These are phyloP conservation scores for Hirsutella minnesotensis DNA, from an alignment of 2,329 filamentous ascomycete genomes.

Conservation along the genomic window DNA sequence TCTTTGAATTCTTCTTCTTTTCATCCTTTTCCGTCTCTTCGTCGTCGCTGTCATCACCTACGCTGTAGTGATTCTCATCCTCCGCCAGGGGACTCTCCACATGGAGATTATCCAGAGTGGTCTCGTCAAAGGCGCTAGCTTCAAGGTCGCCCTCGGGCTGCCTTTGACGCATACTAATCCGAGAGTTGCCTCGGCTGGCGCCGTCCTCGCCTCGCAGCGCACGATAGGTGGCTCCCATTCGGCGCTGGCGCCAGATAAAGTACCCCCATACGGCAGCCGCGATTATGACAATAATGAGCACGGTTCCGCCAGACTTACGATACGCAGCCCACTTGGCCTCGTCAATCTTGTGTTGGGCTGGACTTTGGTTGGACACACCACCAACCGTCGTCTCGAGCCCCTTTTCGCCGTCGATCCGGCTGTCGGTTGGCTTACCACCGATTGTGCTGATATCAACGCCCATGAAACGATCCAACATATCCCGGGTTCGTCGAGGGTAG, in stretches of 20 bases:
- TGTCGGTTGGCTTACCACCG: slow-evolving; percentile 68
- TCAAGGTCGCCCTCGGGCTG: slow-evolving; percentile 42
- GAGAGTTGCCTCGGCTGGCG: slow-evolving; percentile 18
- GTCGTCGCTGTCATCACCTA: slow-evolving; percentile 46
- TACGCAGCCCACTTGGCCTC: slow-evolving; percentile 84
- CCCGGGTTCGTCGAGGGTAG: slow-evolving; percentile 70
- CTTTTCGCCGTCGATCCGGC: slow-evolving; percentile 75
- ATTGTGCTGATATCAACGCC: slow-evolving; percentile 82
- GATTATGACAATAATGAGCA: slow-evolving; percentile 69
- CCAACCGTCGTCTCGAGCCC: slow-evolving; percentile 67
- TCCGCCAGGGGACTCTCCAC: slow-evolving; percentile 30
- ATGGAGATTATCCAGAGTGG: slow-evolving; percentile 50
- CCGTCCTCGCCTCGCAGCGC: slow-evolving; percentile 31
- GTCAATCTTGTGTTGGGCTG: slow-evolving; percentile 56
- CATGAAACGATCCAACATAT: slow-evolving; percentile 98
- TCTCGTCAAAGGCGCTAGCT: slow-evolving; percentile 54
- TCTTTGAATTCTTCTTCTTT: slow-evolving; percentile 2
- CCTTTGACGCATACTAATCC: slow-evolving; percentile 36
- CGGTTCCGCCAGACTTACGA: slow-evolving; percentile 74
- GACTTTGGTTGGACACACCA: slow-evolving; percentile 43
- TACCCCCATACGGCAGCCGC: slow-evolving; percentile 66
- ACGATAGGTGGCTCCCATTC: slow-evolving; percentile 42
- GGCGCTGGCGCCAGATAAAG: slow-evolving; percentile 52
- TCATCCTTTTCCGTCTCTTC: slow-evolving; percentile 15
- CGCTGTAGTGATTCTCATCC: slow-evolving; percentile 37